Percentiles rank a stretch among this genome's conserved stretches.
Conservation (phyloP, 2,329 filamentous ascomycete species). For the Chaetomium sp. region DNA sequence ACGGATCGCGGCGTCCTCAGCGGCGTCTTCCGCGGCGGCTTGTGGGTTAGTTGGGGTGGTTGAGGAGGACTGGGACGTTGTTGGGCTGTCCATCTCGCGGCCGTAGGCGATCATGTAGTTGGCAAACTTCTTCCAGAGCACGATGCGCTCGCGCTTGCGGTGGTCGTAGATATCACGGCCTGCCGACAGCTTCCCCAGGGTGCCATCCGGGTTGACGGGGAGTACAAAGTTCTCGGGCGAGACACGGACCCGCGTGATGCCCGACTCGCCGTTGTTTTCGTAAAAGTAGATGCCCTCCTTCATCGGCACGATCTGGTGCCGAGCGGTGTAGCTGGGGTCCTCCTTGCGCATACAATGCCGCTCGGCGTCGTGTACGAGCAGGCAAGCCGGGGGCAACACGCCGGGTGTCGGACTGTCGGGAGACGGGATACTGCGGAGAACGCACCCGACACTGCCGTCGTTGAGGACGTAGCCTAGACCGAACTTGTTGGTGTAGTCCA, state of each 20-base stretch:
- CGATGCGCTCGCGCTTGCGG: constrained; percentile 58
- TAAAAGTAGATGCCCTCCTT: constrained; percentile 64
- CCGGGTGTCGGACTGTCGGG: constrained; percentile 44
- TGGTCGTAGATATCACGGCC: constrained; percentile 61
- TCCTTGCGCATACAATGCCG: constrained; percentile 59
- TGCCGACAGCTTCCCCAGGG: constrained; percentile 53
- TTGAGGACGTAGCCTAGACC: constrained; percentile 78
- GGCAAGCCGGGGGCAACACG: constrained; percentile 60
- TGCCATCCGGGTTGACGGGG: constrained; percentile 48
- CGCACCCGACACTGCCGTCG: constrained; percentile 72
- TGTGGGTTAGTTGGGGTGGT: neutral
- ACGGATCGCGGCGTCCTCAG: constrained; percentile 37
- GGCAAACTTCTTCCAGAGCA: constrained; percentile 67
- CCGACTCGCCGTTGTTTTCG: constrained; percentile 60
- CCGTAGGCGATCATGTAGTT: constrained; percentile 71
- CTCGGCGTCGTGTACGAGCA: constrained; percentile 66
- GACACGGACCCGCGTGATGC: constrained; percentile 57
- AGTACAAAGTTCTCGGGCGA: constrained; percentile 57
- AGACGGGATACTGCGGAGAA: constrained; percentile 51
- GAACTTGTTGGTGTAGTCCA: constrained; percentile 83
- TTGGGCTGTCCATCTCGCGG: constrained; percentile 52
- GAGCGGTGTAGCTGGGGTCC: constrained; percentile 49
- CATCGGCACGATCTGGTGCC: constrained; percentile 59
- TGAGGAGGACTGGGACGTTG: neutral
- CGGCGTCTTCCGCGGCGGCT: constrained; percentile 23